Percentiles rank a stretch among this genome's conserved stretches.
Conservation (phyloP, 2,329 filamentous ascomycete genomes). For the Capronia americana region DNA sequence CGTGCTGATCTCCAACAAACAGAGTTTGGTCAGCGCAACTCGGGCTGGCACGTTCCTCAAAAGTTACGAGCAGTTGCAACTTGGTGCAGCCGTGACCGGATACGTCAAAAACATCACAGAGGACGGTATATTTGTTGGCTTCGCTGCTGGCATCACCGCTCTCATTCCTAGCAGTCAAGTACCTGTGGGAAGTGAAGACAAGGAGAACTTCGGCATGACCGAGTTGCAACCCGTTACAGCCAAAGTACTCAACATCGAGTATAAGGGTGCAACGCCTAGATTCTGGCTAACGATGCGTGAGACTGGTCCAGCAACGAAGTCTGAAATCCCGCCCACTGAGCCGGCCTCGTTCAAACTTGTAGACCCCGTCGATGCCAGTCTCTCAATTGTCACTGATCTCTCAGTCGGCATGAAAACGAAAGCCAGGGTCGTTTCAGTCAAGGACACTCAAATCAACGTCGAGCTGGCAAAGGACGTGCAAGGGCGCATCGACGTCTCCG, state of each 20-base stretch:
- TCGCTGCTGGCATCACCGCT: slow-evolving; percentile 76
- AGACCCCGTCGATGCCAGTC: slow-evolving; percentile 69
- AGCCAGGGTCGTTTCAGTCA: slow-evolving; percentile 81
- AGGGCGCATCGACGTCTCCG: slow-evolving; percentile 90
- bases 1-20: slow-evolving; percentile 80
- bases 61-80: slow-evolving; percentile 72
- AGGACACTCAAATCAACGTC: slow-evolving; percentile 91
- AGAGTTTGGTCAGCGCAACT: slow-evolving; percentile 77
- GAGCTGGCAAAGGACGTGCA: slow-evolving; percentile 84
- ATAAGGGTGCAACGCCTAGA: slow-evolving; percentile 63
- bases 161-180: slow-evolving; percentile 81
- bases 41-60: slow-evolving; percentile 75
- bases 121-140: slow-evolving; percentile 86
- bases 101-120: slow-evolving; percentile 85
- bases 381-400: slow-evolving; percentile 74
- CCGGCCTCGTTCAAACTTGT: slow-evolving; percentile 51
- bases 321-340: slow-evolving; percentile 36
- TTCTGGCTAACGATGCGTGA: slow-evolving; percentile 69
- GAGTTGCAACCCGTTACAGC: slow-evolving; percentile 77
- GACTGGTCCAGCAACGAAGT: slow-evolving; percentile 44
- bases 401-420: slow-evolving; percentile 74
- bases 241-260: slow-evolving; percentile 75
- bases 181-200: slow-evolving; percentile 68
- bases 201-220: slow-evolving; percentile 78
- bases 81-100: slow-evolving; percentile 72